Evolutionary conservation across 1,284 basidiomycete species (phyloP), one percentile per base, ranked within the genome.

Genomic region (Puccinia horiana): DNA sequence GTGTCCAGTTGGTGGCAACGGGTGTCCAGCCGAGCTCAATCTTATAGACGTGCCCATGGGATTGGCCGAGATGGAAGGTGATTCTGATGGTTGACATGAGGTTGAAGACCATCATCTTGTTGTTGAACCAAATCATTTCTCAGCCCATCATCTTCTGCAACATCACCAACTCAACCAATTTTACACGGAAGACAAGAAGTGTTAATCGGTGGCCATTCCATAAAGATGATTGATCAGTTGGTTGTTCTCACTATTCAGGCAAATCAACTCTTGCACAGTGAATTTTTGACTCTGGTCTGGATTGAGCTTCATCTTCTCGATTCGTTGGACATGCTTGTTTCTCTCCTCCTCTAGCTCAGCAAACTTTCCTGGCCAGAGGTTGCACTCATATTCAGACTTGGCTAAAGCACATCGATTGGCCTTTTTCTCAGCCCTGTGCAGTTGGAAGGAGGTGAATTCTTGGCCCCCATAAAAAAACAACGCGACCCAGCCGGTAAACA

Each of bases 101-200:
- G n/a, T n/a, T 72, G 52, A 81, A 81, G 18, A 37, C 79, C 32
- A 81, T 44, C 56, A 35, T 29, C 26, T 74, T 54, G 12, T 81
- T 23, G 20, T 81, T 70, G 61, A 81, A 81, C 16, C 44, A n/a
- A 16, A 74, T 29, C 32, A 81, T 23, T 44, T 81, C 79, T 70
- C 79, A 81, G 23, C 69, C 79, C 70, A 81, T 74, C 56, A 81
- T 47, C 11, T 47, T 54, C 69, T 81, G 79, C 61, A 81, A 52
- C 14, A 26, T 42, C 26, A 35, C 23, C 58, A 81, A 81, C 49
- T 81, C 79, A 35, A 74, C 79, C 75, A 79, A 32, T 14, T 40
- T 0, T n/a, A n/a, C n/a, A n/a, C n/a, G 26, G n/a, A 44, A 32
- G 35, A 52, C 42, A 52, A 54, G 73, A 56, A 40, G 37, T 74